These are phyloP conservation scores for Podospora australis DNA, from an alignment of 495 filamentous ascomycete genomes.

Conservation along the genomic window DNA sequence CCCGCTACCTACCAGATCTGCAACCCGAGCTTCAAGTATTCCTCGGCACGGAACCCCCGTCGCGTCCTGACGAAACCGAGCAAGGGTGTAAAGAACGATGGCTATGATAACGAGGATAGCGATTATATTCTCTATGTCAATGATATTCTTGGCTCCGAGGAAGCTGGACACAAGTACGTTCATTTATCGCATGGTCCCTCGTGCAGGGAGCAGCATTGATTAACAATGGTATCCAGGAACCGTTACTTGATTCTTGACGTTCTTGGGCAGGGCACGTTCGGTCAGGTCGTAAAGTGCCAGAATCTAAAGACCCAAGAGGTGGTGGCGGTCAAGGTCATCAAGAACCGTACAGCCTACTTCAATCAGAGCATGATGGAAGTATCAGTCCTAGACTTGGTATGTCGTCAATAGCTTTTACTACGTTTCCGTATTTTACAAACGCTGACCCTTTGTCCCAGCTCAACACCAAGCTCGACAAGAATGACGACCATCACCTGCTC, in stretches of 20 bases:
- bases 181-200: neutral
- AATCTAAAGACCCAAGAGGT: constrained; percentile 98
- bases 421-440: neutral
- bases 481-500: constrained; percentile 95
- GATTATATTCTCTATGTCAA: constrained; percentile 99
- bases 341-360: constrained; percentile 98
- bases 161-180: constrained; percentile 89
- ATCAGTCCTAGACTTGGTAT: constrained; percentile 90
- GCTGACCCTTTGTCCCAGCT: constrained; percentile 46
- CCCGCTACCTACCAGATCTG: constrained; percentile 97
- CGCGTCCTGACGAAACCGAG: constrained; percentile 98
- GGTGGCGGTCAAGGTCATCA: constrained; percentile 98
- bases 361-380: constrained; percentile 99
- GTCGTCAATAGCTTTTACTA: no score
- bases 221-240: constrained; percentile 56
- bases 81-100: constrained; percentile 98
- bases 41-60: constrained; percentile 95
- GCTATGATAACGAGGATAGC: constrained; percentile 98
- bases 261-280: constrained; percentile 95
- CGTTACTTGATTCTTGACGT: constrained; percentile 98
- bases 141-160: constrained; percentile 95
- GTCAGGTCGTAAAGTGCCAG: constrained; percentile 99
- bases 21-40: constrained; percentile 97
- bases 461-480: constrained; percentile 97
- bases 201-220: constrained; percentile 2